Evolutionary conservation across 2,329 filamentous ascomycete species (phyloP).

Genomic region (Clarireedia monteithiana): DNA sequence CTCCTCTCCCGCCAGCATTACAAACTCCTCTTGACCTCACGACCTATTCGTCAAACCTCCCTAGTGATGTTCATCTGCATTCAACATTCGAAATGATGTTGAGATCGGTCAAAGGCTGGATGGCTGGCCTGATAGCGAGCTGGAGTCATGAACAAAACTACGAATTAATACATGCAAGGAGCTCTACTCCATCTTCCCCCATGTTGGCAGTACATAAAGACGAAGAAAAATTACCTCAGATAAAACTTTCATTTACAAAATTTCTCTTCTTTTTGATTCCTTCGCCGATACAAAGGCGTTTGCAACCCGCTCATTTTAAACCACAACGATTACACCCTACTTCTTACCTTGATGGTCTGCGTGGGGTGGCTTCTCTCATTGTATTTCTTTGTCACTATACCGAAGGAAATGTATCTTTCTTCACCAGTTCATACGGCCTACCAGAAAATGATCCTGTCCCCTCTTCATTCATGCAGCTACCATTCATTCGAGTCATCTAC

Average conservation of each 20-base stretch:
- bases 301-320: conserved; percentile 23
- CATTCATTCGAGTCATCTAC: conserved; percentile 37
- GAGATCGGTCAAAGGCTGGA: conserved; percentile 2
- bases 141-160: conserved; percentile 1
- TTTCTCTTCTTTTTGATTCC: conserved; percentile 18
- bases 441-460: conserved; percentile 26
- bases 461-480: conserved; percentile 36
- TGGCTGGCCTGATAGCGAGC: not conserved
- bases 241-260: not conserved
- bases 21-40: not conserved
- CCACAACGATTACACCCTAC: conserved; percentile 29
- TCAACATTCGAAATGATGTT: not conserved
- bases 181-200: not conserved
- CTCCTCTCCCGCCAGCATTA: not conserved
- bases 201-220: not conserved
- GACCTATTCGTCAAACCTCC: not conserved
- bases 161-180: conserved; percentile 1
- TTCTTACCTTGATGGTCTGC: conserved; percentile 40
- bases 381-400: conserved; percentile 41
- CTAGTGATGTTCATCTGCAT: not conserved
- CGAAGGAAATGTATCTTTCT: conserved; percentile 34
- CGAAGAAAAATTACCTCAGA: not conserved
- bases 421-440: conserved; percentile 24
- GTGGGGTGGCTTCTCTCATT: conserved; percentile 40
- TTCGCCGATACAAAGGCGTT: conserved; percentile 27